Conservation (phyloP, 352 stramenopile species). For the Pythium aquatile region DNA sequence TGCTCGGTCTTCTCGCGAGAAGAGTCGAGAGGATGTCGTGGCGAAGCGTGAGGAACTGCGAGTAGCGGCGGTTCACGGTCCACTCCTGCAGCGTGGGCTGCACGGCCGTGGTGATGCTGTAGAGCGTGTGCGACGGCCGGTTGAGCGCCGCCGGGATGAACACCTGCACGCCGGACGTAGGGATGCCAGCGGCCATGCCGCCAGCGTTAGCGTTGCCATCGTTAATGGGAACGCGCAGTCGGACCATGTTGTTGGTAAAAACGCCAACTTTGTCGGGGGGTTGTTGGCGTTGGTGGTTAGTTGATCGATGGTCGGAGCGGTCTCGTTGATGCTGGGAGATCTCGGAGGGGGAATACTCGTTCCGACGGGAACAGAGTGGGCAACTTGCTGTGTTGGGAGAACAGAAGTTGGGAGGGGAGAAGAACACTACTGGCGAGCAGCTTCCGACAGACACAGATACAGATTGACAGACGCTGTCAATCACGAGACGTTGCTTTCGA, state of each 20-base stretch:
- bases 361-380: neutral
- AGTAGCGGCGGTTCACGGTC: conserved; percentile 86
- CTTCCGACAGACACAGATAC: conserved; percentile 3
- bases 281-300: neutral
- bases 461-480: neutral
- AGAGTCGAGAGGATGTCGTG: conserved; percentile 63
- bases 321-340: neutral
- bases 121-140: conserved; percentile 78
- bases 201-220: conserved; percentile 20
- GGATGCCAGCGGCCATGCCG: neutral
- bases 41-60: conserved; percentile 80
- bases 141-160: conserved; percentile 84
- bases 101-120: conserved; percentile 81
- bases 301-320: neutral
- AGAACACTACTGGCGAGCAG: neutral
- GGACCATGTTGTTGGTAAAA: conserved; percentile 10
- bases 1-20: conserved; percentile 6
- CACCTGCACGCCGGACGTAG: conserved; percentile 54
- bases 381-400: neutral
- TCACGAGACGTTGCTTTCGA: neutral
- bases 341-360: conserved; percentile 3
- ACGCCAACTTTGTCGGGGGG: neutral
- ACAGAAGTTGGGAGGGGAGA: neutral
- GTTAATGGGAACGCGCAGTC: conserved; percentile 18
- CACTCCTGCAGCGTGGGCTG: conserved; percentile 78